A percentile compares a stretch with the other conserved stretches of the same genome.
Conservation (phyloP, 768 basidiomycete species). For the Hypsizygus marmoreus region DNA sequence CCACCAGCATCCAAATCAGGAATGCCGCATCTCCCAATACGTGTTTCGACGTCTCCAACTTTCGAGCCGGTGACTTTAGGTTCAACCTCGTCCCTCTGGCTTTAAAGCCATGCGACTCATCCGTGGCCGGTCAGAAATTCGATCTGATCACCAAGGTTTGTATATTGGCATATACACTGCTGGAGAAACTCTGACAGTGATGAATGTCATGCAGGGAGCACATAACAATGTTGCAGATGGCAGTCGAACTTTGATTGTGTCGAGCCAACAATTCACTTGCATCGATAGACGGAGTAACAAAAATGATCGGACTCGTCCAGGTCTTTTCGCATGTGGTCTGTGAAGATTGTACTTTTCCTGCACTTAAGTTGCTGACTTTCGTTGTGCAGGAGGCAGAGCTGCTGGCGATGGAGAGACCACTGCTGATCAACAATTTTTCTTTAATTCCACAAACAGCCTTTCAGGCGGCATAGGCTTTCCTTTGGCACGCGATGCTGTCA, state of each 20-base stretch:
- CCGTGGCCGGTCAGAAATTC: constrained; percentile 30
- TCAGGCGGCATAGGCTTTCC: constrained; percentile 20
- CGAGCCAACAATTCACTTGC: constrained; percentile 30
- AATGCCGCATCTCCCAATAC: constrained; percentile 25
- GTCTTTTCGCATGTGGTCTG: constrained; percentile 29
- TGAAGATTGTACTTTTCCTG: no score
- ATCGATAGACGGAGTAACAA: constrained; percentile 26
- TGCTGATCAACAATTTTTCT: constrained; percentile 28
- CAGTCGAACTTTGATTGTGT: constrained; percentile 28
- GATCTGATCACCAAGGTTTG: constrained; percentile 31
- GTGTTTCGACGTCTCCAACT: constrained; percentile 31
- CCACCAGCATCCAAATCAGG: constrained; percentile 27
- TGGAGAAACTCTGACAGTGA: not conserved
- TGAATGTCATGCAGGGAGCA: constrained; percentile 18
- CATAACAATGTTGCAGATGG: constrained; percentile 30
- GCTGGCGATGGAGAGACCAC: constrained; percentile 29
- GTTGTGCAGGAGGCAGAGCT: constrained; percentile 29
- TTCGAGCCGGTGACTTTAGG: constrained; percentile 29
- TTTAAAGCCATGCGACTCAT: constrained; percentile 25
- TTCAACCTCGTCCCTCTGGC: constrained; percentile 34
- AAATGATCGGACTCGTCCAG: constrained; percentile 26
- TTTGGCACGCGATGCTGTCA: constrained; percentile 20
- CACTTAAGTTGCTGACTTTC: no score
- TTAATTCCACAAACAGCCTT: constrained; percentile 20
- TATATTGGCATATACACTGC: not conserved